A percentile compares a stretch with the other conserved stretches of the same genome.
phyloP scores from a whole-genome alignment of 2,329 filamentous ascomycete species.

The Aspergillus uvarum region DNA sequence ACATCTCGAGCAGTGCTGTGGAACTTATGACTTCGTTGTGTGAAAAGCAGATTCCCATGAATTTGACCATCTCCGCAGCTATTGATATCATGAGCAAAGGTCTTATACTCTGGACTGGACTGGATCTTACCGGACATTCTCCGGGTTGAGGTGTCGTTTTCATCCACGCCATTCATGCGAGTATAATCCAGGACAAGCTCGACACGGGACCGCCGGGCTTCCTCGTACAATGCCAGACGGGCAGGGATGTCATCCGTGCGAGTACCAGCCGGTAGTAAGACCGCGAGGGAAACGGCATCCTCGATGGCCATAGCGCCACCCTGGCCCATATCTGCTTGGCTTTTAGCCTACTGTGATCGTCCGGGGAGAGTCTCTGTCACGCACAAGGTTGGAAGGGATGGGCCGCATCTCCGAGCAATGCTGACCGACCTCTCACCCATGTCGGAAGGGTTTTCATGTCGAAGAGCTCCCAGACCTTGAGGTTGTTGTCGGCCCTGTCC shows the following conservation, averaged over 20 bases:
- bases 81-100: background rate
- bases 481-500: conserved; percentile 39
- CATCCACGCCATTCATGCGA: conserved; percentile 24
- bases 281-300: conserved; percentile 30
- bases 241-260: conserved; percentile 14
- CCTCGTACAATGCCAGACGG: conserved; percentile 23
- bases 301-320: conserved; percentile 36
- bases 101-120: background rate
- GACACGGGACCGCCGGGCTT: conserved; percentile 20
- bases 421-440: conserved; percentile 56
- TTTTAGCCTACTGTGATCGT: background rate
- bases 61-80: conserved; percentile 25
- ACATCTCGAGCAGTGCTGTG: background rate
- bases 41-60: conserved; percentile 23
- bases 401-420: conserved; percentile 64
- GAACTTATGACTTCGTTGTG: conserved; percentile 23
- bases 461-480: conserved; percentile 59
- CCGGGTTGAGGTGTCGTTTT: conserved; percentile 15
- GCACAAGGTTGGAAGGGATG: conserved; percentile 62
- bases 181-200: conserved; percentile 24
- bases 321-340: conserved; percentile 28
- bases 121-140: conserved; percentile 19
- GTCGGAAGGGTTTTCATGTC: conserved; percentile 60
- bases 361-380: background rate
- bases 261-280: conserved; percentile 24